phyloP scores from a whole-genome alignment of 768 basidiomycete genomes.

The Porphyrellus cyaneotinctus region DNA sequence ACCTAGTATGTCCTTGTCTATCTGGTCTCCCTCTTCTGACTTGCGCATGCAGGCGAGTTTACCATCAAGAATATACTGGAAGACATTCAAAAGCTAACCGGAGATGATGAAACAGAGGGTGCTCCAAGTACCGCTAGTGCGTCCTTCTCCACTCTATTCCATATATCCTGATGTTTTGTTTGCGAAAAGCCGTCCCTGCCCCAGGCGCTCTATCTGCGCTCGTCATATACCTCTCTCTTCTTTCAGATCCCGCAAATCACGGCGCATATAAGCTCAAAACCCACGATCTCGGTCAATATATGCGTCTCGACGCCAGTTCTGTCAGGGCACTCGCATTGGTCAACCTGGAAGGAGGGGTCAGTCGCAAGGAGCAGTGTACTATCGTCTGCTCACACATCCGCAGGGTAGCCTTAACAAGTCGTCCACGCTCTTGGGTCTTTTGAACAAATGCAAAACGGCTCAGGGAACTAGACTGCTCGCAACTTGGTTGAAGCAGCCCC shows the following conservation, averaged over 20 bases:
- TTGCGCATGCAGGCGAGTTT: conserved; percentile 66
- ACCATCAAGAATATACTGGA: conserved; percentile 72
- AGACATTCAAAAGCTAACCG: conserved; percentile 53
- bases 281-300: conserved; percentile 91
- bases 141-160: background rate
- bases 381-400: background rate
- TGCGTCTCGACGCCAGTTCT: conserved; percentile 95
- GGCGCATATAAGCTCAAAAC: conserved; percentile 76
- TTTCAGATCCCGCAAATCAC: conserved; percentile 73
- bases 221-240: conserved; percentile 74
- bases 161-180: background rate
- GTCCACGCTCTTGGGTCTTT: conserved; percentile 80
- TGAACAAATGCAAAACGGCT: no score
- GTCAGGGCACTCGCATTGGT: conserved; percentile 84
- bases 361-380: conserved; percentile 1
- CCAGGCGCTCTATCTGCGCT: conserved; percentile 79
- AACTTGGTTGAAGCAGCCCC: conserved; percentile 79
- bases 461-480: conserved; percentile 87
- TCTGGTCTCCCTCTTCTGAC: background rate
- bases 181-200: conserved; percentile 57
- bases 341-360: conserved; percentile 52
- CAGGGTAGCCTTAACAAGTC: conserved; percentile 68
- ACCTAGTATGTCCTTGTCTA: conserved; percentile 51
- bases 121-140: conserved; percentile 12
- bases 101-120: conserved; percentile 27